Base-by-base conservation (phyloP, 257 asterid species). In the Capsicum pubescens region DNA sequence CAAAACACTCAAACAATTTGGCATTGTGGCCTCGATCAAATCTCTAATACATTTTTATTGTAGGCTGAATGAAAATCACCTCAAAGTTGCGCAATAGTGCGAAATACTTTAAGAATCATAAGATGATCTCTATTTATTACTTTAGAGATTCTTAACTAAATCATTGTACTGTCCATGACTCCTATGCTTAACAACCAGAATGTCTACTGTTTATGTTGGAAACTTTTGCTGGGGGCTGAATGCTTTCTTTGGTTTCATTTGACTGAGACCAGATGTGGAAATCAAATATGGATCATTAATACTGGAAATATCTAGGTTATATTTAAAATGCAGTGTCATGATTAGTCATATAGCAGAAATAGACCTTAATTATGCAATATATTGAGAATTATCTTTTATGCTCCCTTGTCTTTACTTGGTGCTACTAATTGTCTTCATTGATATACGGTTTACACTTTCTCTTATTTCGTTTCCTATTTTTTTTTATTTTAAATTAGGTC, bases 401-500 rank as follows among this genome's bases (percentile, higher is more conserved):
- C 50, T 32, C 15, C 32, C 26, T 48, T 52, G 26, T 54, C 64
- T 50, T 52, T 26, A 21, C 81, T 77, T 77, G 82, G 82, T 54
- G 32, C 64, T 36, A 54, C 48, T 54, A 54, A 56, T 26, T 77
- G 50, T 77, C 50, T 77, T 77, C 32, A 77, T 15, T 54, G 50
- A 77, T 2, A 77, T 77, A 26, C 50, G 12, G 8, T 77, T 54
- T 54, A 54, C 48, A 17, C 64, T 54, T 54, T 58, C 50, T 77
- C 64, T 52, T 32, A 50, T 44, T 66, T 76, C 13, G 44, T 63
- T 66, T 84, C 66, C 39, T 82, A 67, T 85, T 67, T 57, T 69
- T 36, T 50, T 50, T 9, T 84, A 83, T 21, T 39, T 68, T 85
- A 74, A 58, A 87, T 80, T 83, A 97, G 99, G 99, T 82, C 98